Percentiles rank a stretch among this genome's conserved stretches.
Conservation (phyloP, 129 eudicot species). For the Artemisia annua region DNA sequence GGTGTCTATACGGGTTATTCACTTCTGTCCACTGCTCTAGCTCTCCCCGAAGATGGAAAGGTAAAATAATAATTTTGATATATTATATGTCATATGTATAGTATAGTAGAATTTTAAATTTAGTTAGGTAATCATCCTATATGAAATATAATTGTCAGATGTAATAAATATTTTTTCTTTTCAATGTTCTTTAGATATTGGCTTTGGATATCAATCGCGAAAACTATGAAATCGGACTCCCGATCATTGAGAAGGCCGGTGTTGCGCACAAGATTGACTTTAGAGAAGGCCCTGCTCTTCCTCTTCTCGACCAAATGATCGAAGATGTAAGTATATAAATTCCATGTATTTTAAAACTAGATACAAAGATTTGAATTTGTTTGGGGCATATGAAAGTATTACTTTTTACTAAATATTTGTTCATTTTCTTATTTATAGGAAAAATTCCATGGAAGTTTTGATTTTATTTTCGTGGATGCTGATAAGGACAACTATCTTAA, state of each 20-base stretch:
- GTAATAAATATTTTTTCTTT: background rate
- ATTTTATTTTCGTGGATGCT: constrained; percentile 60
- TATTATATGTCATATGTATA: background rate
- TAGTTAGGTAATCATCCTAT: too few species aligned
- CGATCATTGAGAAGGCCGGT: too few species aligned
- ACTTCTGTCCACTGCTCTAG: constrained; percentile 59
- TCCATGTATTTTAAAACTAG: too few species aligned
- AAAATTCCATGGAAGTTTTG: constrained; percentile 50
- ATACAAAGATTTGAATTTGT: background rate
- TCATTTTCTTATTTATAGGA: constrained; percentile 19
- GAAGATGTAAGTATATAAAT: constrained; percentile 33
- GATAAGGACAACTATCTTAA: constrained; percentile 53
- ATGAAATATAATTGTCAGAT: background rate
- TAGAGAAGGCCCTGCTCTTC: constrained; percentile 45
- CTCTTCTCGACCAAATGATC: constrained; percentile 34
- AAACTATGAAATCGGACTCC: too few species aligned
- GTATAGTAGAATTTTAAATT: too few species aligned
- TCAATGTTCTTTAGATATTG: constrained; percentile 25
- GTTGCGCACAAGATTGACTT: constrained; percentile 43
- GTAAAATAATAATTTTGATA: constrained; percentile 17
- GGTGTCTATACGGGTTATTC: constrained; percentile 64
- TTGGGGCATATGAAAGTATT: too few species aligned
- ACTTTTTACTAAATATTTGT: background rate
- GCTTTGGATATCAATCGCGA: constrained; percentile 41
- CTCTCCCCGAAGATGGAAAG: too few species aligned